Evolutionary conservation across 1,284 basidiomycete species (phyloP).

Genomic region (Trametes versicolor): DNA sequence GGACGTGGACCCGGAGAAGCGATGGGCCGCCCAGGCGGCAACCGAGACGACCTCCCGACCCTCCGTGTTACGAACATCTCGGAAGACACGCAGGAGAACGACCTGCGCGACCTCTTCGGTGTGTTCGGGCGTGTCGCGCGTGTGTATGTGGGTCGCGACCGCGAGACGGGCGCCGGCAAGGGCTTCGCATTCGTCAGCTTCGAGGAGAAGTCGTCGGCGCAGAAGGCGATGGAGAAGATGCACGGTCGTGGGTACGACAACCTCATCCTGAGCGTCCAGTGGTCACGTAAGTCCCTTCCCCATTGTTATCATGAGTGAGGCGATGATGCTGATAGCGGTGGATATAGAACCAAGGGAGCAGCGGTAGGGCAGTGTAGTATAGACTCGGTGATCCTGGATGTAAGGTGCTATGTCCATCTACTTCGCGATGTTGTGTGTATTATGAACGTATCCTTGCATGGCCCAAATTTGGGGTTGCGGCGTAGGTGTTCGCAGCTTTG

Average conservation of each 20-base stretch:
- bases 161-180: conserved; percentile 95
- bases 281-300: conserved; percentile 68
- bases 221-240: conserved; percentile 92
- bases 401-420: conserved; percentile 25
- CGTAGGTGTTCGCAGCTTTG: neutral
- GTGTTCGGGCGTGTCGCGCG: conserved; percentile 85
- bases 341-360: conserved; percentile 47
- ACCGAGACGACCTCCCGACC: conserved; percentile 93
- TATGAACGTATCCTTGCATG: conserved; percentile 4
- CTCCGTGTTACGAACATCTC: conserved; percentile 98
- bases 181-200: conserved; percentile 98
- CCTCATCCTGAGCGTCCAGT: conserved; percentile 87
- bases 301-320: neutral
- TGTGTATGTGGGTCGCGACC: conserved; percentile 95
- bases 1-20: conserved; percentile 83
- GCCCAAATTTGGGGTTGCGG: neutral
- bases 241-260: conserved; percentile 94
- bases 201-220: conserved; percentile 83
- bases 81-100: conserved; percentile 94
- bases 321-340: conserved; percentile 1
- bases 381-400: conserved; percentile 14
- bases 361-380: conserved; percentile 31
- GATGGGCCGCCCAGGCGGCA: conserved; percentile 71
- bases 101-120: conserved; percentile 92
- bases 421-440: conserved; percentile 29